These are phyloP conservation scores for Russula earlei DNA, from an alignment of 768 basidiomycete species.

Conservation along the genomic window DNA sequence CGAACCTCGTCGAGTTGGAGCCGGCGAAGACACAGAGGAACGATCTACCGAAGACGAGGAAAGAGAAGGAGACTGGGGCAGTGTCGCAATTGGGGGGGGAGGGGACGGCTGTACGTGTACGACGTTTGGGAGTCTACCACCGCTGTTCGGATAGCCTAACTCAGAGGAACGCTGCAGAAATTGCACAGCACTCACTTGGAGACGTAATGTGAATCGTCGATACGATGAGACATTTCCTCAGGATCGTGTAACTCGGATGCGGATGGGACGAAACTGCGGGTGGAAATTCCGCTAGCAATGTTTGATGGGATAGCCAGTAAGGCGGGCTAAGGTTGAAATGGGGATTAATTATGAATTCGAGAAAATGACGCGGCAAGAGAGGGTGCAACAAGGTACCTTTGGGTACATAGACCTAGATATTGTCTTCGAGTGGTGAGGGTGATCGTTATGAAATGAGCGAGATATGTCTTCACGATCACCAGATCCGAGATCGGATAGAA, in stretches of 20 bases:
- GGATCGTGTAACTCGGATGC: constrained; percentile 16
- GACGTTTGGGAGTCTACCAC: constrained; percentile 34
- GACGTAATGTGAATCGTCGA: constrained; percentile 29
- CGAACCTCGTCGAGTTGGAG: constrained; percentile 36
- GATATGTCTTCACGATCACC: constrained; percentile 11
- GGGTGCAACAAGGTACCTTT: constrained; percentile 2
- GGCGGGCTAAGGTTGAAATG: not conserved
- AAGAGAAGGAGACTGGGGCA: constrained; percentile 51
- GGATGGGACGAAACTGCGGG: constrained; percentile 11
- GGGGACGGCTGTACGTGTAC: constrained; percentile 33
- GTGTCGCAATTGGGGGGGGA: constrained; percentile 38
- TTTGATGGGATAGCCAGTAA: not conserved
- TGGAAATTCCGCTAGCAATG: not conserved
- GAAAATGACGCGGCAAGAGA: not conserved
- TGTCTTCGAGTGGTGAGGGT: not conserved
- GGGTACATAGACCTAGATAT: not conserved
- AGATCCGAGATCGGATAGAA: constrained; percentile 15
- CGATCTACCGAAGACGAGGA: constrained; percentile 53
- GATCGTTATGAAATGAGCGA: constrained; percentile 13
- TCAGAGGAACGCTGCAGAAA: constrained; percentile 12
- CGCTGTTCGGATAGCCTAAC: constrained; percentile 29
- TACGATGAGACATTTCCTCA: constrained; percentile 43
- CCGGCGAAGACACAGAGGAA: constrained; percentile 51
- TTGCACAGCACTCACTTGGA: constrained; percentile 22
- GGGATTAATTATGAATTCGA: not conserved